phyloP scores from a whole-genome alignment of 768 basidiomycete species.

The Daedaleopsis sinensis region DNA sequence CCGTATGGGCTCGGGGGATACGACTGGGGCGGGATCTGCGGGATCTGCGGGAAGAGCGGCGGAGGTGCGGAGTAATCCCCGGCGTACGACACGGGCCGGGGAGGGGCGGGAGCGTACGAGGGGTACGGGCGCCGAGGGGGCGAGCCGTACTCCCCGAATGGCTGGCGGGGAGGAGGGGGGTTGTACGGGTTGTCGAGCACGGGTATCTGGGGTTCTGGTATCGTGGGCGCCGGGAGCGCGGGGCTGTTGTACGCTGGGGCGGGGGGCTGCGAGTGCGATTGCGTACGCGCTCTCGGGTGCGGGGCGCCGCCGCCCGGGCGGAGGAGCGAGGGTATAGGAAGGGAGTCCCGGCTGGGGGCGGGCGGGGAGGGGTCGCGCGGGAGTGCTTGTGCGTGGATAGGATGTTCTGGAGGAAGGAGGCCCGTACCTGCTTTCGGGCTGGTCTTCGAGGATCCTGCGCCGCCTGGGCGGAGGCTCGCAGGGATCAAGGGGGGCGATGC shows the following conservation, averaged over 20 bases:
- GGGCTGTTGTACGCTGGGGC: background rate
- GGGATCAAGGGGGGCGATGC: constrained; percentile 33
- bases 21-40: background rate
- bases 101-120: background rate
- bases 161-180: background rate
- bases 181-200: constrained; percentile 13
- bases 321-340: constrained; percentile 14
- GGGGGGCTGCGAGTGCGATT: background rate
- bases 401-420: constrained; percentile 22
- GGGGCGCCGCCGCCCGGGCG: constrained; percentile 6
- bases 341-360: constrained; percentile 11
- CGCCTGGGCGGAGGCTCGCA: constrained; percentile 46
- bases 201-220: constrained; percentile 17
- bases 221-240: background rate
- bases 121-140: background rate
- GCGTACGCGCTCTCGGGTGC: background rate
- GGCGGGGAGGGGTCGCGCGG: constrained; percentile 8
- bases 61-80: background rate
- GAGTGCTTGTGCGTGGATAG: constrained; percentile 7
- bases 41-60: background rate
- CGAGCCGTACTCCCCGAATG: background rate
- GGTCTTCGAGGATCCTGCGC: constrained; percentile 9
- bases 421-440: constrained; percentile 6
- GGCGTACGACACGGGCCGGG: background rate
- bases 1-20: background rate